Evolutionary conservation across 2,329 filamentous ascomycete species (phyloP), one percentile per base, ranked within the genome.

Genomic region (Hymenoscyphus fraxineus): DNA sequence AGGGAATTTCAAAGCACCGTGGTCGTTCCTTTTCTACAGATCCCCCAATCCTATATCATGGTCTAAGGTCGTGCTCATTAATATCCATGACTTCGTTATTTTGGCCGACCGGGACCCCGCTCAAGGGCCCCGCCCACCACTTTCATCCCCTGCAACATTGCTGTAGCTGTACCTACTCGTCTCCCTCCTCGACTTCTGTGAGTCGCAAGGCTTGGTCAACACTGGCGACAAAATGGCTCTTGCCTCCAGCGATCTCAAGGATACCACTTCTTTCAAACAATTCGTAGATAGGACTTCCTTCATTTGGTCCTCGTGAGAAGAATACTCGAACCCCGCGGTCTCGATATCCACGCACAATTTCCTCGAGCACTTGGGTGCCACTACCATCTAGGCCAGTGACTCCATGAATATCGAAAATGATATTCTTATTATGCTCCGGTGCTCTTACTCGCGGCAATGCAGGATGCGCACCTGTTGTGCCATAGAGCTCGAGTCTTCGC

Each of bases 341-440:
- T n/a, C 88, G 81, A 75, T 98, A 98, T 38, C 81, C 84, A 58
- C 87, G 81, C 16, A 99, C 92, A 70, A 98, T 98, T 77, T 98
- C 95, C 58, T 86, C 85, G 2, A 99, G 81, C 0, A 98, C 94
- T 78, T 98, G 95, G 0, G 92, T 90, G 1, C 94, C 95, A 0
- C 93, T 96, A 6, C 93, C 95, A 75, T 99, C 95, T 72, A 99
- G 88, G 35, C 90, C 90, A 0, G 93, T 97, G 2, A 99, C 95
- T n/a, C 95, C 95, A 71, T 98, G 94, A 7, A 98, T 93, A 75
- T 99, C 95, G 73, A 99, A 98, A 67, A 99, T 93, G 76, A 99
- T 83, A 74, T 97, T 97, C 70, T 88, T 86, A 75, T 97, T 97
- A 72, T 91, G 88, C 66, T 94, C 89, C n/a, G 87, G 84, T 32